Conservation (phyloP, 2,329 filamentous ascomycete species). For the Xylaria sp. region DNA sequence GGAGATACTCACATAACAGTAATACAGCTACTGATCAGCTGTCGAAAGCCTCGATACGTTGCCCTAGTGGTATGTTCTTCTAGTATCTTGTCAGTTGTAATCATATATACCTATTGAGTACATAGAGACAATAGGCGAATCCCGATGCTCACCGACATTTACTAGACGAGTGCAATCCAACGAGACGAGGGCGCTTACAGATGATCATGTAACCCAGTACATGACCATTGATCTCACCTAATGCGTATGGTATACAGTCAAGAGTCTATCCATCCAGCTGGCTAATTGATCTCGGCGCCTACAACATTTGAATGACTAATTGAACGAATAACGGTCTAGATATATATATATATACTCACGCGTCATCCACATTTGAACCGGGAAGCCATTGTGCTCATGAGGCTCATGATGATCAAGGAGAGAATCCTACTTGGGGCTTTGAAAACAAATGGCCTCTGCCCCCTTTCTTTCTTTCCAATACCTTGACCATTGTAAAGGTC, state of each 20-base stretch:
- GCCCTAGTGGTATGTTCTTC: not conserved
- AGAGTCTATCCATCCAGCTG: not conserved
- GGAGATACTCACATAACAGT: not conserved
- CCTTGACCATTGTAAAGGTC: not conserved
- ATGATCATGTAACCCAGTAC: not conserved
- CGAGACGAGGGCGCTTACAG: constrained; percentile 1
- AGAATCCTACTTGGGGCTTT: not conserved
- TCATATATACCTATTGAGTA: not conserved
- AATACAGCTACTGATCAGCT: not conserved
- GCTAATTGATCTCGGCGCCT: not conserved
- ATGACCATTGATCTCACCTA: not conserved
- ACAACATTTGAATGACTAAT: not conserved
- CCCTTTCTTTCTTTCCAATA: not conserved
- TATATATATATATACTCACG: not conserved
- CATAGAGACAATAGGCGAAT: constrained; percentile 4
- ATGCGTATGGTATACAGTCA: not conserved
- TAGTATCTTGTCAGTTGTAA: not conserved
- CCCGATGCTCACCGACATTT: constrained; percentile 7
- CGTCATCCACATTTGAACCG: not conserved
- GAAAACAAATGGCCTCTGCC: not conserved
- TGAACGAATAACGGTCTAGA: not conserved
- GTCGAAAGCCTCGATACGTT: too few relatives aligned
- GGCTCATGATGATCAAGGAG: not conserved
- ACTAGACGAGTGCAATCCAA: not conserved
- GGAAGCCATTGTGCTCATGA: not conserved